These are phyloP conservation scores for Multifurca ochricompacta DNA, from an alignment of 768 basidiomycete species.

Conservation along the genomic window DNA sequence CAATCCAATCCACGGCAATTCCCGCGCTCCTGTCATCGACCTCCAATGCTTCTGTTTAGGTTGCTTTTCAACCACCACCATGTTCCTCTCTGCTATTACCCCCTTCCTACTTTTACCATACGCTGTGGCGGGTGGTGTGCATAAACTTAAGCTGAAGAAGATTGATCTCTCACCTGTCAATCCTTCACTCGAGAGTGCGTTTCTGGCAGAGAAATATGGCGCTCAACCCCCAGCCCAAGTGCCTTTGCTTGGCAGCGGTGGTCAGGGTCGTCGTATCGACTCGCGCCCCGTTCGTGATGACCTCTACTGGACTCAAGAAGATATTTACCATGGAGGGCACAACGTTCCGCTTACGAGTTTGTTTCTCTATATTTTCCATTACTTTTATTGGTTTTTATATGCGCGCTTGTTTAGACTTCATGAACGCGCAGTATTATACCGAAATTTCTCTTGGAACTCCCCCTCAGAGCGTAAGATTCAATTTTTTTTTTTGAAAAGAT, in stretches of 20 bases:
- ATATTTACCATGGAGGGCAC: conserved; percentile 66
- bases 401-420: conserved; percentile 58
- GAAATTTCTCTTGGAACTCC: conserved; percentile 81
- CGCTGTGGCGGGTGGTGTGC: conserved; percentile 49
- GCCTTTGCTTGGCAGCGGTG: conserved; percentile 69
- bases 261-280: conserved; percentile 54
- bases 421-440: conserved; percentile 96
- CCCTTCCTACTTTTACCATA: conserved; percentile 39
- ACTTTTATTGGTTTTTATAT: conserved; percentile 6
- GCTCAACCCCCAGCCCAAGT: conserved; percentile 39
- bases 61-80: conserved; percentile 28
- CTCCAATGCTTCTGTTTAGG: background rate
- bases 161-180: conserved; percentile 54
- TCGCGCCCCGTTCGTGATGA: conserved; percentile 40
- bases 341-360: conserved; percentile 81
- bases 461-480: conserved; percentile 59
- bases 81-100: conserved; percentile 37
- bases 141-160: conserved; percentile 89
- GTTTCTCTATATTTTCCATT: conserved; percentile 24
- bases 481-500: background rate
- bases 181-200: conserved; percentile 65
- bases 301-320: conserved; percentile 77
- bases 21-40: background rate
- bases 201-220: conserved; percentile 93
- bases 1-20: background rate